Conservation (phyloP, 768 basidiomycete species). For the Dioszegia aurantiaca region DNA sequence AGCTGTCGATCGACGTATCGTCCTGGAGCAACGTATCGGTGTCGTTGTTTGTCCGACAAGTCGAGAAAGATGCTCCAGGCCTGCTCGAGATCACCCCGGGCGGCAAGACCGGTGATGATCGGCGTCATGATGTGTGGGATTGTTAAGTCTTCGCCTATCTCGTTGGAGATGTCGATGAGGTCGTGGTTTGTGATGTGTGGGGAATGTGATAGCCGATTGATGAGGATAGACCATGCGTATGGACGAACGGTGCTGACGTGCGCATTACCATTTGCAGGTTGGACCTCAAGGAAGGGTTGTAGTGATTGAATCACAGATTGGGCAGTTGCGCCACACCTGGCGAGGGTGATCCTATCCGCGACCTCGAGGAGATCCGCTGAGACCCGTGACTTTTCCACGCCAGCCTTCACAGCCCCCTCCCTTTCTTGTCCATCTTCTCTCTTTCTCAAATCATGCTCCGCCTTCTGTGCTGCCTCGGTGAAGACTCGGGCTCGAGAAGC, state of each 20-base stretch:
- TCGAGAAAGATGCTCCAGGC: conserved; percentile 33
- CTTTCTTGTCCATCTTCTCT: background rate
- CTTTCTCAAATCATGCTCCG: background rate
- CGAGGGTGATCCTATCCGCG: conserved; percentile 2
- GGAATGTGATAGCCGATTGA: conserved; percentile 16
- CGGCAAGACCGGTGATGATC: conserved; percentile 27
- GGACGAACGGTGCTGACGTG: background rate
- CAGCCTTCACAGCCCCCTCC: background rate
- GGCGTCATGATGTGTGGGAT: conserved; percentile 28
- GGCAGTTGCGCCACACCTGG: background rate
- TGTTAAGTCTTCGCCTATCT: conserved; percentile 12
- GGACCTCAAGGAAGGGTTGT: conserved; percentile 2
- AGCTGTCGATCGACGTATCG: conserved; percentile 26
- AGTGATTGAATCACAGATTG: background rate
- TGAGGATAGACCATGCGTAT: conserved; percentile 35
- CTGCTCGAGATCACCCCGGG: conserved; percentile 16
- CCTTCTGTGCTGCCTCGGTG: background rate
- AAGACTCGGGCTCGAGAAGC: background rate
- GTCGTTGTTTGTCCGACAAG: conserved; percentile 8
- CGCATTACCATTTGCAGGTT: background rate
- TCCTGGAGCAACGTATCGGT: background rate
- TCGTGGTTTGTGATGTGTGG: conserved; percentile 8
- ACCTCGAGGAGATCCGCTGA: background rate
- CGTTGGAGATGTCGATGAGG: conserved; percentile 18
- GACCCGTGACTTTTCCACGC: background rate